Percentiles rank a stretch among this genome's conserved stretches.
Evolutionary conservation across 805 yeast species (phyloP).

Genomic region (Suhomyces faveliae): DNA sequence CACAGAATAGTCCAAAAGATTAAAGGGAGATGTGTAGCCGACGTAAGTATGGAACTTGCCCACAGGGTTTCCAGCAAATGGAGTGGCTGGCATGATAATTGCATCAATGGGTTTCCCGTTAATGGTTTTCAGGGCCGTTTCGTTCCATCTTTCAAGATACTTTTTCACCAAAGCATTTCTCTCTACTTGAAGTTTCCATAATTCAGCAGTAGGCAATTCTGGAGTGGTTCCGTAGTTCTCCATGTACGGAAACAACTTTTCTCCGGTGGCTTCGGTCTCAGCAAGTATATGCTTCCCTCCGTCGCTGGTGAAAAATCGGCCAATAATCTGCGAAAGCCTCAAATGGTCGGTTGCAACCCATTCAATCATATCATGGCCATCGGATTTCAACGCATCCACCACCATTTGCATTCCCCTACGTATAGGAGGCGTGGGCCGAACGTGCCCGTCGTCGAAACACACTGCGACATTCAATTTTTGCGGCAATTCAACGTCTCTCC

Average conservation of each 20-base stretch:
- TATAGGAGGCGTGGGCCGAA: constrained; percentile 58
- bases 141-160: constrained; percentile 33
- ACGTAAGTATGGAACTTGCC: constrained; percentile 32
- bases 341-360: constrained; percentile 44
- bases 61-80: constrained; percentile 40
- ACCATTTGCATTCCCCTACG: constrained; percentile 41
- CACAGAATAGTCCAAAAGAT: constrained; percentile 24
- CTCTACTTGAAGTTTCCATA: constrained; percentile 40
- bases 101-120: constrained; percentile 49
- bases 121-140: constrained; percentile 32
- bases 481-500: constrained; percentile 39
- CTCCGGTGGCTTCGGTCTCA: constrained; percentile 39
- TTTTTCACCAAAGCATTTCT: constrained; percentile 38
- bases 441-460: constrained; percentile 41
- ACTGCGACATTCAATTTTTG: constrained; percentile 45
- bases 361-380: constrained; percentile 53
- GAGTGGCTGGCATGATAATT: constrained; percentile 47
- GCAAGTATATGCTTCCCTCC: constrained; percentile 40
- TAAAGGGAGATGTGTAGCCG: constrained; percentile 49
- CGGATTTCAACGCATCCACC: constrained; percentile 30
- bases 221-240: constrained; percentile 32
- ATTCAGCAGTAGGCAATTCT: constrained; percentile 36
- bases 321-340: constrained; percentile 28
- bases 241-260: constrained; percentile 46
- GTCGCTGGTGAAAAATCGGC: constrained; percentile 44